These are phyloP conservation scores for Irpex sp. DNA, from an alignment of 1,284 basidiomycete genomes.

Conservation along the genomic window DNA sequence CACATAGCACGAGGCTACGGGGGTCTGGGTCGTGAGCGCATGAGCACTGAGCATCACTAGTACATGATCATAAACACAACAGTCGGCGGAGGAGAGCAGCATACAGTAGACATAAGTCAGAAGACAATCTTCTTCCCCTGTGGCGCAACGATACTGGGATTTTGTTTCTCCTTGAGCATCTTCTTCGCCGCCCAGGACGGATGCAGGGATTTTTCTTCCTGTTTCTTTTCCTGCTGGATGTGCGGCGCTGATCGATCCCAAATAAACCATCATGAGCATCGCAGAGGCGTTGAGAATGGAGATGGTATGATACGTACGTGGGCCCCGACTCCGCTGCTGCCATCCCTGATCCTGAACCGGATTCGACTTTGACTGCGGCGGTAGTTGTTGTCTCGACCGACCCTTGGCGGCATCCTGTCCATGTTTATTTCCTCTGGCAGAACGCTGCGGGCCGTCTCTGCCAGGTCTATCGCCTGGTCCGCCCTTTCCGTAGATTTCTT, in stretches of 20 bases:
- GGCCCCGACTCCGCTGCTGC: not conserved
- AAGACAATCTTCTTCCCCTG: constrained; percentile 69
- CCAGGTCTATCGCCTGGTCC: not conserved
- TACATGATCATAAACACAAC: too few relatives aligned
- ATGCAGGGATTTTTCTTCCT: constrained; percentile 52
- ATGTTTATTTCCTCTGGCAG: not conserved
- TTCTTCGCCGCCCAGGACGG: constrained; percentile 93
- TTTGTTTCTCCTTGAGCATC: constrained; percentile 64
- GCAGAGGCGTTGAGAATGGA: not conserved
- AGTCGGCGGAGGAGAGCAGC: too few relatives aligned
- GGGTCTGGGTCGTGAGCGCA: not conserved
- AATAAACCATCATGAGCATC: not conserved
- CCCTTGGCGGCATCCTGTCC: not conserved
- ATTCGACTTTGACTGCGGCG: not conserved
- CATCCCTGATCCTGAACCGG: not conserved
- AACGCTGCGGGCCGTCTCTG: not conserved
- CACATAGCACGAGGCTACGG: not conserved
- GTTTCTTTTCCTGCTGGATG: constrained; percentile 17
- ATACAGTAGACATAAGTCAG: constrained; percentile 16
- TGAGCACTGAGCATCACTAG: too few relatives aligned
- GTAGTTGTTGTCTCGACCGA: not conserved
- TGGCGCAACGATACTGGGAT: constrained; percentile 47
- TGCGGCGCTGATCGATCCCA: not conserved
- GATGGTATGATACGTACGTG: not conserved
- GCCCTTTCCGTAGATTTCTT: constrained; percentile 15